phyloP scores from a whole-genome alignment of 805 yeast species.

The Pichia ethanolica region DNA sequence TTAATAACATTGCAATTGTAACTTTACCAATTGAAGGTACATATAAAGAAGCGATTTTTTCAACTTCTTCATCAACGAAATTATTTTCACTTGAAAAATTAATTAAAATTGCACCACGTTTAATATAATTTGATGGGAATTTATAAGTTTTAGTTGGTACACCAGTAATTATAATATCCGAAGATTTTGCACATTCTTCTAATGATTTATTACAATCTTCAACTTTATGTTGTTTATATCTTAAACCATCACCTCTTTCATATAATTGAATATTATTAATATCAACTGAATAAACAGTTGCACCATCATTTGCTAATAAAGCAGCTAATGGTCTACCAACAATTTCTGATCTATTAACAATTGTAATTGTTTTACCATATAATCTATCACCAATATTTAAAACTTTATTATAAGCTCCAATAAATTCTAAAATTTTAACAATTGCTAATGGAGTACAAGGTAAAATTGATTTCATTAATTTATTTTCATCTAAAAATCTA shows the following conservation, averaged over 20 bases:
- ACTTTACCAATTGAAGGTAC: slow-evolving; percentile 97
- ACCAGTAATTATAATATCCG: slow-evolving; percentile 94
- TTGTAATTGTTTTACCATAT: slow-evolving; percentile 85
- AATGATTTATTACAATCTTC: slow-evolving; percentile 46
- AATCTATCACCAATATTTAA: slow-evolving; percentile 85
- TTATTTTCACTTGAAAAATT: slow-evolving; percentile 88
- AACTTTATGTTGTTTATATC: slow-evolving; percentile 75
- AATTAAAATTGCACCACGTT: slow-evolving; percentile 84
- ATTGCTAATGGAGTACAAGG: slow-evolving; percentile 97
- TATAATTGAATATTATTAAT: slow-evolving; percentile 80
- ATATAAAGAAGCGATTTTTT: slow-evolving; percentile 79
- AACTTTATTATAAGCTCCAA: slow-evolving; percentile 78
- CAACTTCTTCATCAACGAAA: slow-evolving; percentile 72
- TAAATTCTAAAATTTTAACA: slow-evolving; percentile 84
- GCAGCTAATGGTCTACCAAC: slow-evolving; percentile 98
- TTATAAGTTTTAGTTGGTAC: slow-evolving; percentile 82
- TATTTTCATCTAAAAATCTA: slow-evolving; percentile 65
- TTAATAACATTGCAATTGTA: slow-evolving; percentile 86
- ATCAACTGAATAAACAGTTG: slow-evolving; percentile 89
- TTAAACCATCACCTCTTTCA: slow-evolving; percentile 89
- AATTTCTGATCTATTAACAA: slow-evolving; percentile 91
- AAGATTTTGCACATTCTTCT: slow-evolving; percentile 57
- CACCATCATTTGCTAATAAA: slow-evolving; percentile 92
- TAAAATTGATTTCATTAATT: slow-evolving; percentile 70
- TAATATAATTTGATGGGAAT: slow-evolving; percentile 73